Base-by-base conservation (phyloP, 352 stramenopile genomes). In the Globisporangium carolinianum region DNA sequence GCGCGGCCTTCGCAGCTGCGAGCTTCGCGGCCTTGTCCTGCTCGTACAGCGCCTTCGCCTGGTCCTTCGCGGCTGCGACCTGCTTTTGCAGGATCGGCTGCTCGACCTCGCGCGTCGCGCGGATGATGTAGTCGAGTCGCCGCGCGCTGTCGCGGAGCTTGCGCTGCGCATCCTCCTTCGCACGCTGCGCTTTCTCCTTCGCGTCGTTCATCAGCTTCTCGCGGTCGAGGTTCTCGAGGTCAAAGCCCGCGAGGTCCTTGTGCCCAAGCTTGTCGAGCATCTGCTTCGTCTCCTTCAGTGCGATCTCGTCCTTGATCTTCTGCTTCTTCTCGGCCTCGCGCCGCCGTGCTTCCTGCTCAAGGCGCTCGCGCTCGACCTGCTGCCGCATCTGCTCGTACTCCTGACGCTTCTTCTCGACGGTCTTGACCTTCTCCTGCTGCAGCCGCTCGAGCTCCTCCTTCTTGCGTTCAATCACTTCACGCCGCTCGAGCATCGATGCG, bases 361-460 rank as follows among this genome's bases (percentile, higher is more conserved):
- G 68, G n/a, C 87, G 79, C 65, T 88, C 76, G 12, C 73, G 67
- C 65, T 96, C 87, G 7, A 92, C 66, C 63, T 91, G 83, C 56
- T 87, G 68, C 46, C 79, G 78, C 49, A 76, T 71, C 53, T 75
- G 60, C 57, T 91, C 83, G 52, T 83, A 86, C 68, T 94, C 77
- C 36, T 83, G 66, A 50, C 82, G 79, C 66, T 90, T 89, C 62
- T 88, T 87, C 58, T 89, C 84, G 43, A 97, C 72, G 48, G 82
- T 83, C 58, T 92, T 87, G 37, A 91, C 60, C 58, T 96, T 93
- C 59, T 98, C 94, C 67, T 98, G 89, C 64, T 96, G 86, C 54
- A 97, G 65, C 24, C 95, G 87, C 68, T 99, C 96, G 0, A 96
- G 78, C 66, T 98, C 94, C 70, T 99, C 96, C 73, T 99, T 99